Base-by-base conservation (phyloP, 352 stramenopile species). In the Phytopythium helicoides region DNA sequence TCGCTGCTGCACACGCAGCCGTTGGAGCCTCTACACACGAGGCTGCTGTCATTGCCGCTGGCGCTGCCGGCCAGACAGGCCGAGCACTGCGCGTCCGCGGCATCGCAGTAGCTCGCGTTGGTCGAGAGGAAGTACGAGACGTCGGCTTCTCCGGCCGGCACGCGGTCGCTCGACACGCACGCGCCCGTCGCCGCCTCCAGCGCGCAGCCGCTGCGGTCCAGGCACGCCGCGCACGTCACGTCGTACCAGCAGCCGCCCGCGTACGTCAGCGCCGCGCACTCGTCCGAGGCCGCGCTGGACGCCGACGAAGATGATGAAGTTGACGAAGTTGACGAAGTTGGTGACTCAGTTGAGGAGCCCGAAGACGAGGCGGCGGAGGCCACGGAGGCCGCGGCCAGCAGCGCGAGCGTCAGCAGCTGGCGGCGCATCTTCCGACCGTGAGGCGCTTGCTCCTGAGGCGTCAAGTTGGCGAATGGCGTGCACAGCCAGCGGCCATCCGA, bases 111-210 rank as follows among this genome's bases (percentile, higher is more conserved):
- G 23, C 47, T 54, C 3, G 47, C 50, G 3, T 52, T 39, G 2
- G 56, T 51, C 9, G 25, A 52, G 15, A 42, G 11, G 23, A 73
- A 73, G 46, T 73, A 75, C 18, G 57, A 48, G 16, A 60, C 49
- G 16, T 47, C 49, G 33, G 35, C 38, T 9, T 47, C 44, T 6
- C 39, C 52, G 15, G 11, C 18, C 8, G 64, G 16, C 21, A 70
- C 64, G 5, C 54, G 47, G 4, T 35, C 56, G 19, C 35, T 46
- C 4, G 63, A 68, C 6, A 79, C 57, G 60, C 69, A 79, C 11
- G 62, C 66, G 37, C 66, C 69, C 1, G 65, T 79, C 22, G 54
- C 62, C 15, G 66, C 62, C 33, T 79, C 65, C n/a, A 79, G 45
- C n/a, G 69, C 58, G 23, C 69, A 79, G 31, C 65, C 65, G 7